Evolutionary conservation across 2,329 filamentous ascomycete species (phyloP), one percentile per base, ranked within the genome.

Genomic region (Aureobasidium sp.): DNA sequence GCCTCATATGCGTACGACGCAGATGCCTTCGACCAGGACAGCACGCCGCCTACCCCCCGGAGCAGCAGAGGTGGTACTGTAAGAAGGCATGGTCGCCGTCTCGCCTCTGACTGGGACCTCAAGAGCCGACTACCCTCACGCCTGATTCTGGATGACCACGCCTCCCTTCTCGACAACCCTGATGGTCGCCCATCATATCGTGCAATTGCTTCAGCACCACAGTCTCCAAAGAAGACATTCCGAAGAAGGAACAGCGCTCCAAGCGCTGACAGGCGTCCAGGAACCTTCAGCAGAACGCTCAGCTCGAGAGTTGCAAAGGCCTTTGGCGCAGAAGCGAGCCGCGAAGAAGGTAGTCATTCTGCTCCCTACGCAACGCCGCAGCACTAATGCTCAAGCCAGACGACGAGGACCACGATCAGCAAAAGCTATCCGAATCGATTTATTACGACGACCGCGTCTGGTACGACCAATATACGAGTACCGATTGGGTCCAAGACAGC

Each of bases 391-490:
- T 14, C 20, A 57, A 47, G 57, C 55, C 37, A 34, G 45, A 48
- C 15, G 45, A 48, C 45, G 45, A 48, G 7, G 22, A 48, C 7
- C 25, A 48, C 15, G 60, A 81, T 64, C 77, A 87, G 75, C 74
- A 80, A 64, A 85, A 88, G 65, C 87, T 86, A 53, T 89, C 87
- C 69, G 77, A 81, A 37, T 87, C 85, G 5, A 76, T 88, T 11
- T 87, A 85, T 68, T 79, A 87, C 56, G 90, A 97, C 70, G 91
- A 97, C 68, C 87, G 94, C 64, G 89, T 95, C 11, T 97, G 94
- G 94, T 97, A 97, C 76, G 94, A 99, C 78, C 94, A 99, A 75
- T 96, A 96, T 71, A 96, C 91, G 6, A 96, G 90, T 7, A 97
- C 91, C 61, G 93, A 99, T 74, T 99, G 94, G 94, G 92, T 99